A percentile compares a stretch with the other conserved stretches of the same genome.
phyloP scores from a whole-genome alignment of 2,329 filamentous ascomycete species.

The Fusarium sp. region DNA sequence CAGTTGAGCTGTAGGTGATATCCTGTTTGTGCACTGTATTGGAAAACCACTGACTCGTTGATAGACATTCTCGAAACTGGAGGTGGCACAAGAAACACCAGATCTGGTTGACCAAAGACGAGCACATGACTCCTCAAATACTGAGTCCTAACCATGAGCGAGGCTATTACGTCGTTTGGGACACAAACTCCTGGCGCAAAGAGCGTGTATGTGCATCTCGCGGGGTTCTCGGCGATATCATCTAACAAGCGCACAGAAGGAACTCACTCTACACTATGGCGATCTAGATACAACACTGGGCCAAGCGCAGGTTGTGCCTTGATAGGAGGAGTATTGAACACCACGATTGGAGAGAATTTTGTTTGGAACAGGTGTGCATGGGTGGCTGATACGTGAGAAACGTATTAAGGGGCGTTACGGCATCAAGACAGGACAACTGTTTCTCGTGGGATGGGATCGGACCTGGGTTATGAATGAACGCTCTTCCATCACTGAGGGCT shows the following conservation, averaged over 20 bases:
- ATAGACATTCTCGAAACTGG: slow-evolving; percentile 71
- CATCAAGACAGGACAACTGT: slow-evolving; percentile 44
- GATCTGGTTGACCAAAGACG: slow-evolving; percentile 74
- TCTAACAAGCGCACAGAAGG: slow-evolving; percentile 55
- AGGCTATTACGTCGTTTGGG: slow-evolving; percentile 74
- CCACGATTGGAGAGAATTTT: slow-evolving; percentile 18
- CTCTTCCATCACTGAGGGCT: slow-evolving; percentile 42
- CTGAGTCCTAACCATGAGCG: slow-evolving; percentile 68
- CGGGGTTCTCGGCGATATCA: slow-evolving; percentile 19
- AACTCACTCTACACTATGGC: slow-evolving; percentile 68
- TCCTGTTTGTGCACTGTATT: background rate
- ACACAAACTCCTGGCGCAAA: slow-evolving; percentile 68
- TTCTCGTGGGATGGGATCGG: slow-evolving; percentile 46
- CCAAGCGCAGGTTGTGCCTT: slow-evolving; percentile 46
- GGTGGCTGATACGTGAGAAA: slow-evolving; percentile 32
- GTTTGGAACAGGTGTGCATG: slow-evolving; percentile 22
- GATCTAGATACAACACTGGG: slow-evolving; percentile 64
- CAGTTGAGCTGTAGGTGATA: slow-evolving; percentile 66
- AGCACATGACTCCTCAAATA: slow-evolving; percentile 69
- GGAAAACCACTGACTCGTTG: slow-evolving; percentile 3
- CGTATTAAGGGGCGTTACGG: slow-evolving; percentile 46
- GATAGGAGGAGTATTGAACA: background rate
- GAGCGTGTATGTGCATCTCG: slow-evolving; percentile 62
- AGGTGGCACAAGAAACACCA: slow-evolving; percentile 74
- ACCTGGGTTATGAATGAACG: slow-evolving; percentile 45